Percentiles rank a stretch among this genome's conserved stretches.
Evolutionary conservation across 2,329 filamentous ascomycete species (phyloP).

Genomic region (Cladosporium sp.): DNA sequence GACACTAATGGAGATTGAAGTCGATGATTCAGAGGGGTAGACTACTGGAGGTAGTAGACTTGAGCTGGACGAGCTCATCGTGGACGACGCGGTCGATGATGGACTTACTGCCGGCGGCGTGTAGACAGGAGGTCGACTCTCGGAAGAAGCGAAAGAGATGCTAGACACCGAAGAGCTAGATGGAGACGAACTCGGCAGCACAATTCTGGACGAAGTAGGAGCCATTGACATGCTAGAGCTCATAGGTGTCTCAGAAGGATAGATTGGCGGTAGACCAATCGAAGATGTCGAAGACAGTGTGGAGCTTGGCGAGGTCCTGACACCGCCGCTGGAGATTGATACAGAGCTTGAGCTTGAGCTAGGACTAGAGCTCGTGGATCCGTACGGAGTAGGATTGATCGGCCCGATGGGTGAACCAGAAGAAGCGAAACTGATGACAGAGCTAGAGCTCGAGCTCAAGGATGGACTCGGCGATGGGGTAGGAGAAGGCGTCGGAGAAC

Average conservation of each 20-base stretch:
- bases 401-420: constrained; percentile 11
- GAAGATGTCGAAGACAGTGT: constrained; percentile 6
- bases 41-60: background rate
- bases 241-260: background rate
- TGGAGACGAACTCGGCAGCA: background rate
- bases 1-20: background rate
- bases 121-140: background rate
- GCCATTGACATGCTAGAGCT: background rate
- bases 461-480: background rate
- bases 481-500: background rate
- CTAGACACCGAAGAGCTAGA: constrained; percentile 1
- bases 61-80: background rate
- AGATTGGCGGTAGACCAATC: background rate
- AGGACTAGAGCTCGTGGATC: background rate
- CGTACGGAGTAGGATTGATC: constrained; percentile 1
- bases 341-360: background rate
- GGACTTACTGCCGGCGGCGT: background rate
- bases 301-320: constrained; percentile 8
- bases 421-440: constrained; percentile 7
- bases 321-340: background rate
- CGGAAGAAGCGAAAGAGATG: background rate
- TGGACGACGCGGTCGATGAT: background rate
- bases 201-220: background rate
- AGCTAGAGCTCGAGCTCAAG: background rate
- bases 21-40: background rate